phyloP scores from a whole-genome alignment of 108 stramenopile genomes.

The Nitzschia putrida region DNA sequence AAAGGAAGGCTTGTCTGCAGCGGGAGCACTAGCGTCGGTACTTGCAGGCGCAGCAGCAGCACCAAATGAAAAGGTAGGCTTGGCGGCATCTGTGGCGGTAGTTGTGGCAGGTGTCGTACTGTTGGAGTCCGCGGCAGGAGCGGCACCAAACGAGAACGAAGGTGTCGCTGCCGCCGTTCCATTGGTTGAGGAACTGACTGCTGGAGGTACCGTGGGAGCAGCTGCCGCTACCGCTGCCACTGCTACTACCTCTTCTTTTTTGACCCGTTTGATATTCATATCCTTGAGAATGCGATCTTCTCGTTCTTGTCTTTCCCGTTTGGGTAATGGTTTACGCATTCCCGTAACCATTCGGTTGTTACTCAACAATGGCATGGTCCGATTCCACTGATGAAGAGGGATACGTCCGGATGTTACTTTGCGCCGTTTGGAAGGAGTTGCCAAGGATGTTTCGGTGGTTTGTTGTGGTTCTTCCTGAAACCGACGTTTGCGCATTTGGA shows the following conservation, averaged over 20 bases:
- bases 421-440: neutral
- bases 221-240: neutral
- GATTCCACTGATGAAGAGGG: no score
- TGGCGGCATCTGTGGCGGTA: neutral
- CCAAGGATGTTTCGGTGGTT: neutral
- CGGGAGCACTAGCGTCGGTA: neutral
- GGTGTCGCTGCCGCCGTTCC: neutral
- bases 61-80: neutral
- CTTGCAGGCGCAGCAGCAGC: neutral
- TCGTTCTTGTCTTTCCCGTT: slow-evolving; percentile 13
- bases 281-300: slow-evolving; percentile 23
- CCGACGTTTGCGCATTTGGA: slow-evolving; percentile 20
- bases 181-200: no score
- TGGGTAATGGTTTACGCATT: neutral
- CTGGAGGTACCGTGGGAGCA: neutral
- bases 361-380: neutral
- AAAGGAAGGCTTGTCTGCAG: neutral
- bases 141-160: neutral
- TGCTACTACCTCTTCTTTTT: neutral
- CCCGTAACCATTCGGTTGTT: neutral
- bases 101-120: neutral
- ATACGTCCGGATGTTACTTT: neutral
- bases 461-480: slow-evolving; percentile 1
- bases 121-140: neutral
- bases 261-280: slow-evolving; percentile 21